Conservation (phyloP, 2,329 filamentous ascomycete species). For the Colletotrichum liaoningense region DNA sequence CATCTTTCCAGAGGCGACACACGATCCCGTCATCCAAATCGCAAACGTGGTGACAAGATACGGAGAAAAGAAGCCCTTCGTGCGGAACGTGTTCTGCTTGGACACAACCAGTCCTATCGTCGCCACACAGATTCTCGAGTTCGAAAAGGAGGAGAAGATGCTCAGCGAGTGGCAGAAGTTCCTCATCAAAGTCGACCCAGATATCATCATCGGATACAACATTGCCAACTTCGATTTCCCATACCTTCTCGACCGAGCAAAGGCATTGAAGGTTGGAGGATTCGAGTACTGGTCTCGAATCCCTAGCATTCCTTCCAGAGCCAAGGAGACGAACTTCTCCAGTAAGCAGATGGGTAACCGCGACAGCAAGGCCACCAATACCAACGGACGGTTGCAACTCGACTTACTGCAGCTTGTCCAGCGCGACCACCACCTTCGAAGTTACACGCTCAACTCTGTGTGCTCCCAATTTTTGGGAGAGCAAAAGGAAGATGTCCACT, state of each 20-base stretch:
- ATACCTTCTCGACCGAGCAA: constrained; percentile 90
- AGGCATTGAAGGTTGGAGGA: constrained; percentile 79
- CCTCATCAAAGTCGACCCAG: constrained; percentile 88
- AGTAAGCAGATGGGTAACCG: constrained; percentile 99
- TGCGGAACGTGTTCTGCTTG: constrained; percentile 95
- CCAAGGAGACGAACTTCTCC: constrained; percentile 87
- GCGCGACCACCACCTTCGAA: constrained; percentile 92
- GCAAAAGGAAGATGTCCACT: constrained; percentile 98
- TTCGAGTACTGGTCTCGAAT: constrained; percentile 93
- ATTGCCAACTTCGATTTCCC: constrained; percentile 99
- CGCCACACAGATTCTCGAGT: constrained; percentile 92
- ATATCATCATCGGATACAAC: constrained; percentile 99
- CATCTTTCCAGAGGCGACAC: constrained; percentile 91
- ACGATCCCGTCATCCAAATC: constrained; percentile 97
- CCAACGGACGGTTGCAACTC: constrained; percentile 90
- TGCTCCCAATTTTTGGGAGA: constrained; percentile 94
- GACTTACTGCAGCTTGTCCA: constrained; percentile 96
- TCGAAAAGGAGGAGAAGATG: constrained; percentile 86
- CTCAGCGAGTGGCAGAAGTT: constrained; percentile 94
- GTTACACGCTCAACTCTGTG: constrained; percentile 97
- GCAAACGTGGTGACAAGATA: constrained; percentile 95
- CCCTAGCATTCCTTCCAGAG: constrained; percentile 74
- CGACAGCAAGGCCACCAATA: constrained; percentile 94
- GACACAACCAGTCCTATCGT: constrained; percentile 94
- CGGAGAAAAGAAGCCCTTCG: constrained; percentile 94